A percentile compares a stretch with the other conserved stretches of the same genome.
Conservation (phyloP, 2,329 filamentous ascomycete species). For the Exophiala sp. region DNA sequence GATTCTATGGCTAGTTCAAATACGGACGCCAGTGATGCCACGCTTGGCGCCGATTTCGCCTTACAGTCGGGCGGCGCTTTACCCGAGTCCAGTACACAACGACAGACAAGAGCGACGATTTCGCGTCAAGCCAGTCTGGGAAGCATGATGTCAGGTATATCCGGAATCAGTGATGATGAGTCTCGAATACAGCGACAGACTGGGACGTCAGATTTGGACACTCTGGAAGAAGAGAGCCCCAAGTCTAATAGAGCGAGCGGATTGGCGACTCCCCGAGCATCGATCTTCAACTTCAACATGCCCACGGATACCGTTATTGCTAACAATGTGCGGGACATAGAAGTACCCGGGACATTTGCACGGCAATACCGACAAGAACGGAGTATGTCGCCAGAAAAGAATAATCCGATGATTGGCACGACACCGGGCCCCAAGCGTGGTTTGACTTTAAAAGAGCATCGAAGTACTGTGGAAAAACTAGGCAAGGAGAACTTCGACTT, state of each 20-base stretch:
- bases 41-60: slow-evolving; percentile 71
- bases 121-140: slow-evolving; percentile 78
- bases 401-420: slow-evolving; percentile 38
- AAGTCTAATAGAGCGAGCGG: slow-evolving; percentile 34
- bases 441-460: slow-evolving; percentile 92
- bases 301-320: slow-evolving; percentile 85
- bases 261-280: slow-evolving; percentile 66
- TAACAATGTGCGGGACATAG: slow-evolving; percentile 80
- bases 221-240: slow-evolving; percentile 54
- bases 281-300: slow-evolving; percentile 50
- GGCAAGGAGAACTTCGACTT: slow-evolving; percentile 98
- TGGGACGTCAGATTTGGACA: slow-evolving; percentile 47
- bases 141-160: slow-evolving; percentile 74
- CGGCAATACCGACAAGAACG: slow-evolving; percentile 76
- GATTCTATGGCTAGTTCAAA: slow-evolving; percentile 52
- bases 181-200: slow-evolving; percentile 39
- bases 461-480: slow-evolving; percentile 89
- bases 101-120: slow-evolving; percentile 45
- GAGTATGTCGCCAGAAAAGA: slow-evolving; percentile 56
- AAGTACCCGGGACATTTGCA: slow-evolving; percentile 81
- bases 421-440: slow-evolving; percentile 51
- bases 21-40: slow-evolving; percentile 64
- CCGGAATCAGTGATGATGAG: slow-evolving; percentile 46
- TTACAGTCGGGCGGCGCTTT: slow-evolving; percentile 73
- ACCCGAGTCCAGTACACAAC: slow-evolving; percentile 41